Evolutionary conservation across 345 rosid species (phyloP), one percentile per base, ranked within the genome.

Genomic region (Citrus trifoliata): DNA sequence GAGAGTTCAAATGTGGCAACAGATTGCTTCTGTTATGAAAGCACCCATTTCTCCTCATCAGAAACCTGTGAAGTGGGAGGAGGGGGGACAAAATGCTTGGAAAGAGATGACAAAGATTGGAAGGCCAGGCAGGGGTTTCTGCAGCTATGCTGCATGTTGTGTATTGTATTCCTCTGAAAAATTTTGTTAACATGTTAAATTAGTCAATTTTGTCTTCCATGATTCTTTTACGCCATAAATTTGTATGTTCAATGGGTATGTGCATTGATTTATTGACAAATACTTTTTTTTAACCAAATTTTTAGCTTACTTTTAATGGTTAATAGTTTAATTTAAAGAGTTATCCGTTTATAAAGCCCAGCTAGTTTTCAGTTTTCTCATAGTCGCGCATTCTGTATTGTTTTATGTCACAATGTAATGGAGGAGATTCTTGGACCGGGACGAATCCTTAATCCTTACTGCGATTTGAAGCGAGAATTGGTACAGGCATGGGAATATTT

Each of bases 151-250:
- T 77, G 67, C 63, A 72, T 80, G 80, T 75, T 56, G 78, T 77
- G 78, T 82, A 48, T 69, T 84, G 89, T 84, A 76, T 75, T 76
- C 80, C 71, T 74, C 69, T 27, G 67, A 53, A n/a, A 69, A 73
- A 61, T 84, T 76, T 82, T 74, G 79, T 81, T 68, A 58, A 70
- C 80, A 25, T 56, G 80, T 76, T 70, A 42, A 68, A 37, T 18
- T 79, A 58, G 37, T 71, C 24, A 18, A 38, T 60, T 61, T 70
- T 35, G 33, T 62, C 56, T 59, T 62, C 53, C 14, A 27, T 40
- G 38, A 18, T 71, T 30, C 66, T 28, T 63, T 76, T 22, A 70
- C 18, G 61, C 38, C 12, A 21, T 61, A 42, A 65, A 21, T 65
- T 67, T 53, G 56, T 71, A 53, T 48, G 46, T 64, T 30, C 7